phyloP scores from a whole-genome alignment of 192 early-diverging fungal species.

The Funneliformis mosseae region DNA sequence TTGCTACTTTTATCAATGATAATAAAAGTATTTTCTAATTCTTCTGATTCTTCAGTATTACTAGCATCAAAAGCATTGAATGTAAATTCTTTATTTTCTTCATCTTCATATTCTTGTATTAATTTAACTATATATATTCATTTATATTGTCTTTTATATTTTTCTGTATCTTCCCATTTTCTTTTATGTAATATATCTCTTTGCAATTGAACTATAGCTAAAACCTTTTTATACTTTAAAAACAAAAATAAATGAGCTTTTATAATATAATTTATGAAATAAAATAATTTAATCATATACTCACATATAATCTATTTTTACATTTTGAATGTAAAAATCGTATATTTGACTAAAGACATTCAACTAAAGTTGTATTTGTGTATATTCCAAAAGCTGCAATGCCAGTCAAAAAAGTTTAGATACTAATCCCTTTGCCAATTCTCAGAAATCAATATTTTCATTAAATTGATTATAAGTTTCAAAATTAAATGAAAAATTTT shows the following conservation, averaged over 20 bases:
- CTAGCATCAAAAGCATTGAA: no score
- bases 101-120: not conserved
- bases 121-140: not conserved
- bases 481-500: constrained; percentile 9
- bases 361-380: not conserved
- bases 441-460: not conserved
- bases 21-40: no score
- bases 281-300: not conserved
- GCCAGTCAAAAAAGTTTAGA: not conserved
- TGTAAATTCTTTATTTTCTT: no score
- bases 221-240: not conserved
- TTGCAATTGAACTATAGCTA: not conserved
- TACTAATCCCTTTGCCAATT: not conserved
- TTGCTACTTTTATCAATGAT: no score
- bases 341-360: not conserved
- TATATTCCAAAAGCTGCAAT: not conserved
- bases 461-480: constrained; percentile 18
- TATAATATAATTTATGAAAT: not conserved
- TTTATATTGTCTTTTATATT: not conserved
- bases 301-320: not conserved
- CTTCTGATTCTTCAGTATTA: no score
- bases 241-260: not conserved
- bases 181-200: constrained; percentile 2
- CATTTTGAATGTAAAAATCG: not conserved
- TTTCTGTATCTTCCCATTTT: constrained; percentile 2